These are phyloP conservation scores for Xylaria digitata DNA, from an alignment of 2,329 filamentous ascomycete species.

Conservation along the genomic window DNA sequence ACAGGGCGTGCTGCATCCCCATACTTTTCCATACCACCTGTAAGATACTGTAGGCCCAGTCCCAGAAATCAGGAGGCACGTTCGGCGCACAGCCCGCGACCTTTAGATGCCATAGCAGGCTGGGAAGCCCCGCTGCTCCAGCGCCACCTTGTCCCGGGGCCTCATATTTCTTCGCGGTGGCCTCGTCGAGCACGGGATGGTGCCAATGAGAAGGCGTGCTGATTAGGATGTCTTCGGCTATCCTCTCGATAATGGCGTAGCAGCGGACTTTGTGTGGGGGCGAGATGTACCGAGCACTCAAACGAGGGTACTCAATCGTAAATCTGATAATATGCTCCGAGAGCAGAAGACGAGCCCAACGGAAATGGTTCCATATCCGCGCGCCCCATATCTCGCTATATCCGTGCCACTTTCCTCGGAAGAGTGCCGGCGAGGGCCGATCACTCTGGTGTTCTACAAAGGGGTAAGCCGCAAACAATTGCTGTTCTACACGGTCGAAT, in stretches of 20 bases:
- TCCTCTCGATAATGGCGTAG: conserved; percentile 51
- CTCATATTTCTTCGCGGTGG: conserved; percentile 52
- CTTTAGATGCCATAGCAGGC: conserved; percentile 61
- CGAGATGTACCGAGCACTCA: conserved; percentile 51
- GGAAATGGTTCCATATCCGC: conserved; percentile 69
- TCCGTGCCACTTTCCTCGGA: conserved; percentile 64
- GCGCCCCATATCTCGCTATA: conserved; percentile 66
- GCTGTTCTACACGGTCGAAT: conserved; percentile 55
- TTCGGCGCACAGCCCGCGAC: conserved; percentile 61
- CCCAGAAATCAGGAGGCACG: conserved; percentile 55
- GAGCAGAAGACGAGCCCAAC: conserved; percentile 66
- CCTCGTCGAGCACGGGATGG: conserved; percentile 58
- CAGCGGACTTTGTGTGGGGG: conserved; percentile 48
- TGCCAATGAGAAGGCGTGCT: conserved; percentile 64
- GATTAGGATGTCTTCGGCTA: conserved; percentile 58
- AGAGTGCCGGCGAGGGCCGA: conserved; percentile 58
- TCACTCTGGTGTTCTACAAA: conserved; percentile 51
- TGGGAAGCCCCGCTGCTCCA: conserved; percentile 61
- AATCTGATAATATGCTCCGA: conserved; percentile 62
- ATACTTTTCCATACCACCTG: conserved; percentile 63
- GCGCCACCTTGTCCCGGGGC: conserved; percentile 56
- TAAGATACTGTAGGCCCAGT: conserved; percentile 59
- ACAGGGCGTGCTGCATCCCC: conserved; percentile 63
- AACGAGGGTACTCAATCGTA: conserved; percentile 54
- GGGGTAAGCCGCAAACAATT: conserved; percentile 52